phyloP scores from a whole-genome alignment of 1,139 yeast genomes.

The Wickerhamiella infanticola region DNA sequence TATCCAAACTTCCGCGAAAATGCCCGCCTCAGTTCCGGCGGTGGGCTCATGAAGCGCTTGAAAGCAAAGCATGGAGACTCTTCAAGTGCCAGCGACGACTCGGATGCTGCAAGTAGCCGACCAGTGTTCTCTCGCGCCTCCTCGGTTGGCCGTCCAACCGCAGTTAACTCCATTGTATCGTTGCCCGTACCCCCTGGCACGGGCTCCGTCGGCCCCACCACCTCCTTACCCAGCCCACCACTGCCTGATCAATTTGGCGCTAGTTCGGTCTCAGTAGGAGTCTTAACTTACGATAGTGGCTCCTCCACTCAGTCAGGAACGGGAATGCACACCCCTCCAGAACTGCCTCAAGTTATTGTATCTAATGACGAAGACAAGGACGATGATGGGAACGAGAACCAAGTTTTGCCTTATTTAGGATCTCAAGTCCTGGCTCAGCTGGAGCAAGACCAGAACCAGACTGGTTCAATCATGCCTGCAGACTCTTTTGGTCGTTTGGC shows the following conservation, averaged over 20 bases:
- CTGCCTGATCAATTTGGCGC: not conserved
- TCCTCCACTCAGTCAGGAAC: not conserved
- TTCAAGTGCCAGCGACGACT: not conserved
- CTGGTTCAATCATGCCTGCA: too few relatives aligned
- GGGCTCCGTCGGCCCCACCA: not conserved
- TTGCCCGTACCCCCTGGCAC: not conserved
- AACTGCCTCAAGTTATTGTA: not conserved
- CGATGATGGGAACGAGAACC: not conserved
- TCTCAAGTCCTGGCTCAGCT: not conserved
- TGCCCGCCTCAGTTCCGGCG: not conserved
- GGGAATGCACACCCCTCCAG: not conserved
- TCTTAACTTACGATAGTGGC: not conserved
- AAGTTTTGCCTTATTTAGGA: not conserved
- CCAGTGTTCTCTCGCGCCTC: not conserved
- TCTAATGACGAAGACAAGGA: not conserved
- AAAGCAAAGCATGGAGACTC: not conserved
- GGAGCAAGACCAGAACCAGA: too few relatives aligned
- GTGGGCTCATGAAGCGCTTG: not conserved
- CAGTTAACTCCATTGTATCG: not conserved
- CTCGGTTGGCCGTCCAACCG: not conserved
- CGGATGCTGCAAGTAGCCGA: not conserved
- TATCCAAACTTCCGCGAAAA: not conserved
- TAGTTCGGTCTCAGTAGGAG: not conserved
- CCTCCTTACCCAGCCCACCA: too few relatives aligned
- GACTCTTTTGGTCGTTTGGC: too few relatives aligned